Base-by-base conservation (phyloP, 371 early-diverging fungal genomes). In the Mucor ambiguus region DNA sequence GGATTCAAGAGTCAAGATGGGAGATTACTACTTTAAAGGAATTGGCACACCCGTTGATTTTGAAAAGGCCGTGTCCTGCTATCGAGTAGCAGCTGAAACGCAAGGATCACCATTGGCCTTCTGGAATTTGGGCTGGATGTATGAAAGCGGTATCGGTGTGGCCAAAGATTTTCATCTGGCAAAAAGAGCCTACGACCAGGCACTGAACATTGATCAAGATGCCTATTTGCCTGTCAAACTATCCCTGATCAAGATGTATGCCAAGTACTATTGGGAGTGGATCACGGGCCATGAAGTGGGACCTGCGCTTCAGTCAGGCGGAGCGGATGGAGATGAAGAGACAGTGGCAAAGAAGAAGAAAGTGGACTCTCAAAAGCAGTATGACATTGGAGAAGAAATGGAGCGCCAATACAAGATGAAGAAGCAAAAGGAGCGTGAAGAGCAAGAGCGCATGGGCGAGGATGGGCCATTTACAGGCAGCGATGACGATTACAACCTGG, bases 61-160 rank as follows among this genome's bases (percentile, higher is more conserved):
- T 43, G 89, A 89, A 61, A 86, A 86, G 60, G 99, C 99, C 0
- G 92, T 92, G 0, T 80, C 89, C 0, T 94, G 95, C 57, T 99
- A 98, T 74, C 87, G 85, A n/a, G 82, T 91, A 4, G 95, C 97
- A 2, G 94, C 98, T 2, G 93, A 96, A 49, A 70, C 68, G n/a
- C 91, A 95, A 32, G 67, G 70, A 11, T 92, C 89, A 38, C 87
- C 94, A 1, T 77, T 96, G 67, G 98, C 96, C 4, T 94, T 96
- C 91, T 99, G 93, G 92, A 98, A 96, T 67, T 78, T 98, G 4
- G 99, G 96, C 2, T 98, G 91, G 89, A 97, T 97, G 96, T 88
- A 97, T 71, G 98, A 99, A 72, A 87, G 91, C 66, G 99, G 99
- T n/a, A 61, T 96, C 12, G 84, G 99, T 7, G 93, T 96, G 0